Conservation (phyloP, 176 grass and related monocot species). For the Cocos nucifera region DNA sequence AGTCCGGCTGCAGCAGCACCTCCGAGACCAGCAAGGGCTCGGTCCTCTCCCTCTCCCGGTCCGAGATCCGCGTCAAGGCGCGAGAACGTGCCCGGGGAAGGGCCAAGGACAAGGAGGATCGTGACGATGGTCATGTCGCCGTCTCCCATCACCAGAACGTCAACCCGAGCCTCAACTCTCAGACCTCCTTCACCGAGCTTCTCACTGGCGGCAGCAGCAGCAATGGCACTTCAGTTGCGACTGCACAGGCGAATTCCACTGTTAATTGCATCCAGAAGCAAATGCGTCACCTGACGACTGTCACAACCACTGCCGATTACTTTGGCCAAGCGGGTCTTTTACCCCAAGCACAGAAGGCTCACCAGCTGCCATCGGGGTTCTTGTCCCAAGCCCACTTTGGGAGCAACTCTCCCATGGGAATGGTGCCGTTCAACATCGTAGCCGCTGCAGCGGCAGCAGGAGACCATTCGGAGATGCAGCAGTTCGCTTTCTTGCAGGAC, state of each 20-base stretch:
- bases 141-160: constrained; percentile 19
- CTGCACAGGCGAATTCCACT: neutral
- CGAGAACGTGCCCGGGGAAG: constrained; percentile 50
- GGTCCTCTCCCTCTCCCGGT: constrained; percentile 59
- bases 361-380: constrained; percentile 21
- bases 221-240: neutral
- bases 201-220: constrained; percentile 37
- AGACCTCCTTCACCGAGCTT: constrained; percentile 65
- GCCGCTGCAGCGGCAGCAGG: constrained; percentile 21
- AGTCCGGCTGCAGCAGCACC: constrained; percentile 57
- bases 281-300: neutral
- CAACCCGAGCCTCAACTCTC: neutral
- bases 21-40: constrained; percentile 89
- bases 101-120: constrained; percentile 36
- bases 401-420: constrained; percentile 27
- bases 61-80: constrained; percentile 60
- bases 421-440: constrained; percentile 27
- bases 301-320: constrained; percentile 23
- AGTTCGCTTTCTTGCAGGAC: constrained; percentile 48
- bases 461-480: constrained; percentile 36
- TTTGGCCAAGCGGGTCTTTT: constrained; percentile 20
- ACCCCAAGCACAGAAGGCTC: constrained; percentile 7
- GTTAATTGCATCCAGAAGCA: constrained; percentile 9
- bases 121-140: constrained; percentile 25
- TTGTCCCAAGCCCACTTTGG: constrained; percentile 34